These are phyloP conservation scores for Candida germanica DNA, from an alignment of 805 yeast genomes.

Conservation along the genomic window DNA sequence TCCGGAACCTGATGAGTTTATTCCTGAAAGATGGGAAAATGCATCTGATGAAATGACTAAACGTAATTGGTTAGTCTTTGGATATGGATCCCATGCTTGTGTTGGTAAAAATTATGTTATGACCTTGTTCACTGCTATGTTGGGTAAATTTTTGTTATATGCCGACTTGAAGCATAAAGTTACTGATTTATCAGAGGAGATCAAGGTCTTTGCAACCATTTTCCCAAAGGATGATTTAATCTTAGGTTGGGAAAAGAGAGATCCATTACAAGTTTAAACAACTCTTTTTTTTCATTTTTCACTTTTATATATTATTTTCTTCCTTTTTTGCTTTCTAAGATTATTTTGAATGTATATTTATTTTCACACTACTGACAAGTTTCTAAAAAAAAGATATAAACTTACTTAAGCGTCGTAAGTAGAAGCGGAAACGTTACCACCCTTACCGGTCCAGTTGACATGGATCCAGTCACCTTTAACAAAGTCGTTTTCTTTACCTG, in stretches of 20 bases:
- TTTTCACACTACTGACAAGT: slow-evolving; percentile 11
- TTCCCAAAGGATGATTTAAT: slow-evolving; percentile 96
- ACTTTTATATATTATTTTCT: too few relatives aligned
- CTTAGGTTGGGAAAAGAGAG: slow-evolving; percentile 67
- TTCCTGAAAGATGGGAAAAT: slow-evolving; percentile 96
- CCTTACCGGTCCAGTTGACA: slow-evolving; percentile 98
- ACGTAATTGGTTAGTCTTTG: slow-evolving; percentile 95
- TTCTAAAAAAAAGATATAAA: too few relatives aligned
- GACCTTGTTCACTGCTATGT: slow-evolving; percentile 82
- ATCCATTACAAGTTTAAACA: slow-evolving; percentile 33
- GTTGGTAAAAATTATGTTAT: slow-evolving; percentile 92
- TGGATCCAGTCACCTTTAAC: slow-evolving; percentile 77
- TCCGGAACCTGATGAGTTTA: slow-evolving; percentile 88
- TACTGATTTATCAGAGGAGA: slow-evolving; percentile 84
- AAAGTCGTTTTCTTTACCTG: slow-evolving; percentile 72
- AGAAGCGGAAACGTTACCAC: slow-evolving; percentile 96
- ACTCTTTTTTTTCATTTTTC: too few relatives aligned
- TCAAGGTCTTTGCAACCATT: slow-evolving; percentile 95
- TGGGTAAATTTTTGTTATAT: slow-evolving; percentile 85
- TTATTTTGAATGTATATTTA: neutral
- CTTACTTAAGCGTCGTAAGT: slow-evolving; percentile 77
- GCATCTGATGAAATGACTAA: slow-evolving; percentile 71
- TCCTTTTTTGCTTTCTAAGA: too few relatives aligned
- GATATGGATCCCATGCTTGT: slow-evolving; percentile 96
- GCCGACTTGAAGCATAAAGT: slow-evolving; percentile 79